phyloP scores from a whole-genome alignment of 169 alveolate species.

The Amoebophrya sp. region DNA sequence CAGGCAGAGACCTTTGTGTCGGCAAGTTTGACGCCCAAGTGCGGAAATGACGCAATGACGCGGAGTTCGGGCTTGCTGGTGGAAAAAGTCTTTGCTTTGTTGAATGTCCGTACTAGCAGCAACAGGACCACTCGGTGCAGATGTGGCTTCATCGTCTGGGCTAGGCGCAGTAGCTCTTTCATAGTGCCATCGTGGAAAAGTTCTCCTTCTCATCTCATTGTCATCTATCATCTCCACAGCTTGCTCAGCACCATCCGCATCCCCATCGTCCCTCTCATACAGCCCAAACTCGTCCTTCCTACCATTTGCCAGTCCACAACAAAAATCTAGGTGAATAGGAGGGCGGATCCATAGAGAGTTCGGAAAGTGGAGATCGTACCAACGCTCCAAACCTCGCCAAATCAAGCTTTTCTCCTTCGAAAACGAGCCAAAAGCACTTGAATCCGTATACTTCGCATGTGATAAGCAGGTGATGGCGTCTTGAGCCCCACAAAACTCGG shows the following conservation, averaged over 20 bases:
- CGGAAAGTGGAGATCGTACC: background rate
- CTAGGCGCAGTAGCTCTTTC: background rate
- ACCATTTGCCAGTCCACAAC: background rate
- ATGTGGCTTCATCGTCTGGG: background rate
- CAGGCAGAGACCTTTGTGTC: background rate
- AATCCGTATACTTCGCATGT: background rate
- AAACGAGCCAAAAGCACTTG: background rate
- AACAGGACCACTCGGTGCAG: background rate
- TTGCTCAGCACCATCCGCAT: too few species aligned
- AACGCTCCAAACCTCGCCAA: background rate
- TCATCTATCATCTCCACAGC: too few species aligned
- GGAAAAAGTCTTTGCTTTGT: too few species aligned
- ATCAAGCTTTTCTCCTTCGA: background rate
- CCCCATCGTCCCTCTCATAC: too few species aligned
- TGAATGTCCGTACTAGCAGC: too few species aligned
- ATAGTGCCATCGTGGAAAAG: background rate
- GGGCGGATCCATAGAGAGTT: background rate
- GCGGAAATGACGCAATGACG: background rate
- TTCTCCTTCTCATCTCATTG: too few species aligned
- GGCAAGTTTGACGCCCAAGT: background rate
- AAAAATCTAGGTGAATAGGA: background rate
- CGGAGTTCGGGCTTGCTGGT: background rate
- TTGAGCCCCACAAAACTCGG: background rate
- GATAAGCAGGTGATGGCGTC: background rate
- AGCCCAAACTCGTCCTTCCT: background rate